Evolutionary conservation across 805 yeast species (phyloP), one percentile per base, ranked within the genome.

Genomic region (Debaryomyces maramus): DNA sequence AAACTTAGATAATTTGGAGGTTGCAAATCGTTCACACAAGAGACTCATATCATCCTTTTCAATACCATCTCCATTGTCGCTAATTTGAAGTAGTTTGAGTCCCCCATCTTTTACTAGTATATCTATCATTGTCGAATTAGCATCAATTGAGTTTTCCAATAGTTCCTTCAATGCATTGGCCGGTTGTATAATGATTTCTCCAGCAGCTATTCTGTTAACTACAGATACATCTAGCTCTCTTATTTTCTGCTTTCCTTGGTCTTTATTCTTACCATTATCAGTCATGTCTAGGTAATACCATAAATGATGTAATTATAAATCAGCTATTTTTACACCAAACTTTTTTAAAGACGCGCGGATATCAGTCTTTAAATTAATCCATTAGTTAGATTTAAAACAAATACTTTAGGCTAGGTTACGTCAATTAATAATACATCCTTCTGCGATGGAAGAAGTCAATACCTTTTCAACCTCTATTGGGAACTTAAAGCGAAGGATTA

Each of bases 161-260:
- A 93, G 68, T 60, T 93, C 99, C 57, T 93, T 93, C 30, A 93
- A 66, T 0, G 99, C 99, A 58, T 91, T 93, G 4, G 91, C 85
- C 0, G 99, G 98, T 4, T 90, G 91, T 19, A 90, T 77, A 41
- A 93, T 87, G 63, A 93, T 88, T 65, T 93, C 98, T 0, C 99
- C 99, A 1, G 99, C 99, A 0, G 99, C 99, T 19, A 93, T 93
- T 45, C 83, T 78, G 59, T 89, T 90, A 35, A 93, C 86, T 15
- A 90, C 97, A 2, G 78, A 59, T 11, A 67, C 67, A 32, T 84
- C 93, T 17, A 91, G 73, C 13, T 77, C 42, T 17, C 35, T 41
- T 5, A 52, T 52, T 30, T 28, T 38, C 33, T 27, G 24, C n/a
- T 22, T 16, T 21, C 26, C 29, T 8, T 22, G 6, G 2, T 24